Conservation (phyloP, 1,139 yeast genomes). For the Protomyces arabidopsidicola region DNA sequence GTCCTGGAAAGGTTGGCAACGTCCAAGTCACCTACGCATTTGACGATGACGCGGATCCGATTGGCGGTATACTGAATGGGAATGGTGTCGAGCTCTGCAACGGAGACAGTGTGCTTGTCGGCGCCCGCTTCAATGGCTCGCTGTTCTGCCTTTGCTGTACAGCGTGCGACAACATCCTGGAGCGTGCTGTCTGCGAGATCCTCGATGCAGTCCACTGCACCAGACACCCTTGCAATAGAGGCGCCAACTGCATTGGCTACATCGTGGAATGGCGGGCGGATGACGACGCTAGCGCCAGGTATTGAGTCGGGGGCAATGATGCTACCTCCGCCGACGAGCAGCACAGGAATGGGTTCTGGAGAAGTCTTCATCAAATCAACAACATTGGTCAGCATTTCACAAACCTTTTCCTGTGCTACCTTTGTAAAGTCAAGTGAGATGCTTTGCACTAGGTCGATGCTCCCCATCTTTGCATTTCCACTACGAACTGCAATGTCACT, state of each 20-base stretch:
- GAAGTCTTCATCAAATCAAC: constrained; percentile 46
- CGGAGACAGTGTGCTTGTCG: constrained; percentile 27
- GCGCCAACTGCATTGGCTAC: constrained; percentile 50
- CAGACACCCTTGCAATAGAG: constrained; percentile 46
- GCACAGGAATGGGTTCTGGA: constrained; percentile 45
- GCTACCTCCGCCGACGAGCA: constrained; percentile 49
- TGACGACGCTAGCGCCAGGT: constrained; percentile 44
- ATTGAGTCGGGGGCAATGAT: constrained; percentile 42
- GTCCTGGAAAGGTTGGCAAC: not conserved
- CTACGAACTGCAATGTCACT: constrained; percentile 42
- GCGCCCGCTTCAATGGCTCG: constrained; percentile 32
- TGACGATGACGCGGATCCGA: constrained; percentile 31
- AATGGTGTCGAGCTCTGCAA: constrained; percentile 32
- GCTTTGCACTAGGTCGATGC: constrained; percentile 33
- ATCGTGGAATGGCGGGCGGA: constrained; percentile 43
- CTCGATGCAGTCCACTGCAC: constrained; percentile 36
- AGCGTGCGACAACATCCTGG: constrained; percentile 27
- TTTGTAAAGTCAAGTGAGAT: constrained; percentile 30
- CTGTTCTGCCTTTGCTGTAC: constrained; percentile 31
- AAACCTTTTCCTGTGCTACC: constrained; percentile 36
- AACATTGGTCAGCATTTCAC: constrained; percentile 39
- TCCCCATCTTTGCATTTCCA: constrained; percentile 36
- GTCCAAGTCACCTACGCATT: constrained; percentile 34
- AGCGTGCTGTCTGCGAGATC: constrained; percentile 29
- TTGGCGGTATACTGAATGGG: constrained; percentile 33